Evolutionary conservation across 805 yeast genomes (phyloP), one percentile per base, ranked within the genome.

Genomic region (Ascoidea rubescens): DNA sequence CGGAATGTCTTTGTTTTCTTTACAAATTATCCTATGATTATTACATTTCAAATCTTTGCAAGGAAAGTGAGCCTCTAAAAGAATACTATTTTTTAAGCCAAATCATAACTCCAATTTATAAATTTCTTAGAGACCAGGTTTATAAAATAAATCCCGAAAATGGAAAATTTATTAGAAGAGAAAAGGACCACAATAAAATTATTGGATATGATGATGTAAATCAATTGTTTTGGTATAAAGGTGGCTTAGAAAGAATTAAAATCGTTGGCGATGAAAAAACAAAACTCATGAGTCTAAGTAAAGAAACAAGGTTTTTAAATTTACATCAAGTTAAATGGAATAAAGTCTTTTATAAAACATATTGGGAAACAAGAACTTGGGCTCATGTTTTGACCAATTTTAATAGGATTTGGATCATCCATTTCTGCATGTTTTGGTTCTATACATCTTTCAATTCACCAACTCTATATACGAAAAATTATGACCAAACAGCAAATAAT

Each of bases 171-270:
- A 66, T 72, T 32, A 71, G 71, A 17, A 68, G 70, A 10, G 83
- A 79, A 54, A 75, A 71, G 52, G 91, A 84, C 60, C 91, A 88
- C 61, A 72, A 78, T 12, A 67, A 75, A 31, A 77, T 78, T 5
- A 80, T 88, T 54, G 96, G 96, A 0, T 88, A 88, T 64, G 96
- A 88, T 67, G 96, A 88, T 64, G 80, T 88, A 64, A 88, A 88
- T 62, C 96, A 88, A 60, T 69, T 84, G 45, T 88, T 88, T 61
- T 88, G 96, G 96, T 80, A 84, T 59, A 72, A 79, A 4, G 74
- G 79, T 55, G 88, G 93, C 0, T 69, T 88, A 51, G 79, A 78
- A 55, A 72, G 74, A 50, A 72, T 88, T 21, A 65, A 67, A 1
- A 61, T 84, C 37, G 59, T 65, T 2, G 72, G 8, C 43, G 14